Percentiles rank a stretch among this genome's conserved stretches.
These are phyloP conservation scores for Candolleomyces eurysporus DNA, from an alignment of 768 basidiomycete genomes.

Conservation along the genomic window DNA sequence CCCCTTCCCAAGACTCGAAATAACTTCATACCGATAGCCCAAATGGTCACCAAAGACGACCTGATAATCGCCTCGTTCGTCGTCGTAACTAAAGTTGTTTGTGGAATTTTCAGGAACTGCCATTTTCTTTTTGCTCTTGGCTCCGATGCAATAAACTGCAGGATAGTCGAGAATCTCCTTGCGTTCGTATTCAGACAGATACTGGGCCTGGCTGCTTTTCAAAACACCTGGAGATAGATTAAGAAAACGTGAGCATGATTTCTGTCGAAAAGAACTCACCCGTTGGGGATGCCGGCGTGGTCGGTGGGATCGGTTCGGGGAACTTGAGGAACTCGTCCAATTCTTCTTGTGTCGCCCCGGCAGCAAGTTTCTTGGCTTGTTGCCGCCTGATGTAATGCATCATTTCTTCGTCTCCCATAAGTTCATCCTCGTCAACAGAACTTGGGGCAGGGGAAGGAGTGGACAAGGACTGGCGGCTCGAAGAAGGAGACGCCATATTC, in stretches of 20 bases:
- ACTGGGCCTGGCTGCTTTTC: conserved; percentile 61
- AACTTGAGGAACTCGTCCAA: conserved; percentile 87
- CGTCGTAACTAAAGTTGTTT: conserved; percentile 95
- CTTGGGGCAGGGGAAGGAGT: conserved; percentile 84
- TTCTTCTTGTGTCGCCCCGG: conserved; percentile 77
- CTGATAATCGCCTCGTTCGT: conserved; percentile 96
- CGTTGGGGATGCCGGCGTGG: conserved; percentile 59
- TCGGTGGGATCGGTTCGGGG: conserved; percentile 84
- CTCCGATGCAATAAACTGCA: conserved; percentile 79
- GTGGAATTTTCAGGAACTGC: conserved; percentile 68
- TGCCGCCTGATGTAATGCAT: conserved; percentile 88
- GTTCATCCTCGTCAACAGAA: conserved; percentile 79
- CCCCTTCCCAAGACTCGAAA: conserved; percentile 93
- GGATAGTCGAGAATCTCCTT: conserved; percentile 90
- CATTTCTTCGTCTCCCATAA: conserved; percentile 96
- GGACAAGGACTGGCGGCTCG: conserved; percentile 72
- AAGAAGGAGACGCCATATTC: conserved; percentile 58
- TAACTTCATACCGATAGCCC: conserved; percentile 93
- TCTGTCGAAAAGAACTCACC: conserved; percentile 45
- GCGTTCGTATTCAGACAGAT: conserved; percentile 84
- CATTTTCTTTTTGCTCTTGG: conserved; percentile 78
- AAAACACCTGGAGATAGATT: conserved; percentile 50
- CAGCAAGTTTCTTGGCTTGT: conserved; percentile 81
- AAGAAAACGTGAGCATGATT: conserved; percentile 7
- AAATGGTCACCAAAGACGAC: conserved; percentile 91